These are phyloP conservation scores for Bifiguratus adelaidae DNA, from an alignment of 192 early-diverging fungal genomes.

Conservation along the genomic window DNA sequence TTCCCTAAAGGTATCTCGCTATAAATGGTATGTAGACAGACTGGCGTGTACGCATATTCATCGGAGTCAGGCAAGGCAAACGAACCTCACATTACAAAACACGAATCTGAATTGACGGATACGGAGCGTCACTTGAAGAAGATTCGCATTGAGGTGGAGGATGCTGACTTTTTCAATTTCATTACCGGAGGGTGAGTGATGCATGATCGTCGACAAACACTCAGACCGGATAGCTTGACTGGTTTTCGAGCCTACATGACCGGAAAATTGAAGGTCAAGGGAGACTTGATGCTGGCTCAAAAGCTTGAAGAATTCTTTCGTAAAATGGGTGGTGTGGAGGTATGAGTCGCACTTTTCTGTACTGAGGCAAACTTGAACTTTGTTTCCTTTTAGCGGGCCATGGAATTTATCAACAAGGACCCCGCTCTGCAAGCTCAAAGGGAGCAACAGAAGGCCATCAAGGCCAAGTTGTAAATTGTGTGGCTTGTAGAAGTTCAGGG, in stretches of 20 bases:
- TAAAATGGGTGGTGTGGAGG: slow-evolving; percentile 14
- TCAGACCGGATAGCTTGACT: slow-evolving; percentile 2
- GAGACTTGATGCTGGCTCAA: slow-evolving; percentile 16
- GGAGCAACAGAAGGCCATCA: neutral
- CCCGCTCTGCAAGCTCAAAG: slow-evolving; percentile 10
- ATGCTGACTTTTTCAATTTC: slow-evolving; percentile 15
- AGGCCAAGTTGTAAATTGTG: slow-evolving; percentile 6
- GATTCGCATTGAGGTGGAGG: slow-evolving; percentile 14
- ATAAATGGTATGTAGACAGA: neutral
- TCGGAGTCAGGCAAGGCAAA: slow-evolving; percentile 3
- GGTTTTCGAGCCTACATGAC: slow-evolving; percentile 16
- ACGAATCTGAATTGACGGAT: neutral
- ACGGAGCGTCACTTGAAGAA: slow-evolving; percentile 6
- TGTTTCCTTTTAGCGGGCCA: neutral
- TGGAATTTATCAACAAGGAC: slow-evolving; percentile 17
- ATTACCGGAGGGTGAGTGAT: slow-evolving; percentile 20
- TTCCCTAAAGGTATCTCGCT: neutral
- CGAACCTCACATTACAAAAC: slow-evolving; percentile 11
- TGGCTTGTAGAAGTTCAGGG: no score
- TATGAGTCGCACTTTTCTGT: neutral
- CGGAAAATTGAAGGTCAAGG: slow-evolving; percentile 14
- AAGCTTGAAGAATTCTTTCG: slow-evolving; percentile 14
- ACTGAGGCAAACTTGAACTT: neutral
- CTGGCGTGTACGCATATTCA: neutral
- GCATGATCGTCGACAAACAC: neutral